A percentile compares a stretch with the other conserved stretches of the same genome.
Conservation (phyloP, 192 early-diverging fungal species). For the Entomortierella parvispora region DNA sequence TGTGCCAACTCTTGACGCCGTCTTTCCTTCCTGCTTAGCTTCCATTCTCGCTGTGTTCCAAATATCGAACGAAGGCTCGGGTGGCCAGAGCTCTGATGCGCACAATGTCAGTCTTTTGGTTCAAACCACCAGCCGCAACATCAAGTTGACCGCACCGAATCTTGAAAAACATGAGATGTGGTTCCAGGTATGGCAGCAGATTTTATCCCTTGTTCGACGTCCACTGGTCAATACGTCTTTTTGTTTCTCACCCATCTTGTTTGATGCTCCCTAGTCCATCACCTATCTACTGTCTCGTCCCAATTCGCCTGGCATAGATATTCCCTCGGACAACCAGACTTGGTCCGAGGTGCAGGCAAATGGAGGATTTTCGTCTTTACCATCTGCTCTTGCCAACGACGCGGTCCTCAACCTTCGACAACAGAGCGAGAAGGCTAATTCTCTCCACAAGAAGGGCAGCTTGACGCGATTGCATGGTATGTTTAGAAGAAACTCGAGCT, state of each 20-base stretch:
- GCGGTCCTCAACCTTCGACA: slow-evolving; percentile 19
- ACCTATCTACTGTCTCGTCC: slow-evolving; percentile 36
- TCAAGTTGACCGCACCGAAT: slow-evolving; percentile 77
- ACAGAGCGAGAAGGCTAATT: slow-evolving; percentile 14
- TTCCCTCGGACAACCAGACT: slow-evolving; percentile 34
- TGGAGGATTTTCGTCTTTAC: background rate
- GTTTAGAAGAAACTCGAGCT: slow-evolving; percentile 27
- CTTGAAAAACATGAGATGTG: slow-evolving; percentile 78
- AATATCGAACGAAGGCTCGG: slow-evolving; percentile 57
- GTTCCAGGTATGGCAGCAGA: slow-evolving; percentile 62
- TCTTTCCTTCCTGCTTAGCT: slow-evolving; percentile 63
- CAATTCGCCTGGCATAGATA: slow-evolving; percentile 13
- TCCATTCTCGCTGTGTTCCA: slow-evolving; percentile 70
- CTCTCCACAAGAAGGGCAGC: slow-evolving; percentile 26
- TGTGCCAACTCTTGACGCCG: background rate
- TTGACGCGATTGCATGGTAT: slow-evolving; percentile 24
- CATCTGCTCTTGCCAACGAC: slow-evolving; percentile 10
- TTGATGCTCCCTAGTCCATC: slow-evolving; percentile 16
- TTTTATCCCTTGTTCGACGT: background rate
- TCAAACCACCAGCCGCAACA: slow-evolving; percentile 72
- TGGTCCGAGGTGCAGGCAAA: slow-evolving; percentile 40
- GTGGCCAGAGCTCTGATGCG: slow-evolving; percentile 33
- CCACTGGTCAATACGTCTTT: background rate
- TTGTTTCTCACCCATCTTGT: background rate
- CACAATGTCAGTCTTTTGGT: slow-evolving; percentile 71